Evolutionary conservation across 306 rosid genomes (phyloP), one percentile per base, ranked within the genome.

Genomic region (Trifolium fragiferum): DNA sequence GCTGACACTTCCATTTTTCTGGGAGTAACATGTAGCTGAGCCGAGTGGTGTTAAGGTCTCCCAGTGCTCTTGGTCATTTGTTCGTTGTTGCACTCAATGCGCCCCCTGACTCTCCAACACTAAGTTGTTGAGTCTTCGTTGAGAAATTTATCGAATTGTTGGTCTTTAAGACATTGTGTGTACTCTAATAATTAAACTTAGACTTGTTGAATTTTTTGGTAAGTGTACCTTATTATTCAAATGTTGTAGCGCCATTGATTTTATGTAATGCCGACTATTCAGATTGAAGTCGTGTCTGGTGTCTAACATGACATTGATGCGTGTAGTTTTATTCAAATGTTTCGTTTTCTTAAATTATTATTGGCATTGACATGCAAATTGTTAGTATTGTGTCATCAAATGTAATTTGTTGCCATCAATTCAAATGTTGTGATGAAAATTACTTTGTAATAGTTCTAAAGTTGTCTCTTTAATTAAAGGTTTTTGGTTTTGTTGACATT

Each of bases 1-100:
- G n/a, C 73, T 82, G 4, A 70, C 80, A 37, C 83, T 88, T 44
- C 96, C 93, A 44, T 81, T 85, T 79, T 83, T 81, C 35, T 84
- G 89, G 96, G 93, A 92, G 82, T 88, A 87, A 2, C 49, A 27
- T 53, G 44, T 43, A 44, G 59, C 11, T 66, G 18, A 44, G 58
- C 14, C 60, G 18, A 30, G 37, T 69, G 38, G 54, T 7, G 55
- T 49, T 7, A 49, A n/a, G 20, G 21, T 9, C 12, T 53, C 1
- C 3, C 0, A 14, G 27, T 20, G 5, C 2, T 20, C 20, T 12
- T 54, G 32, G 25, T 54, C 60, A 20, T 54, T 20, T 3, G 32
- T 54, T 6, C 0, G 14, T 19, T 53, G 60, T 54, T 54, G 12
- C 60, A 1, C 60, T 6, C 25, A 6, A 13, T 13, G 50, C 50